Base-by-base conservation (phyloP, 352 stramenopile genomes). In the Phytopythium ostracodes region DNA sequence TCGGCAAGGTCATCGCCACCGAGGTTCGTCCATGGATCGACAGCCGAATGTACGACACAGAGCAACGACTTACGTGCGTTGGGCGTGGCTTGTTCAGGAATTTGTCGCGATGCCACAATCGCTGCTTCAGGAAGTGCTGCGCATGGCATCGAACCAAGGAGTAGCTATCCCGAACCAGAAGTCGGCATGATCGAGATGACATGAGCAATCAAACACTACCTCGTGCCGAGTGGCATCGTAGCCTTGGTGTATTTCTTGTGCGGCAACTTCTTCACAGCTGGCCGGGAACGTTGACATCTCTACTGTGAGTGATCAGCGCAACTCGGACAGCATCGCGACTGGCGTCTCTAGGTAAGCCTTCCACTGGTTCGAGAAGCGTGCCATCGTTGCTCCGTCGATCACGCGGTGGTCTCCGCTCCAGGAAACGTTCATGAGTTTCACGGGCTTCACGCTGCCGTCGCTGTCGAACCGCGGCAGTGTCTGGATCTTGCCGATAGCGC, bases 351-450 rank as follows among this genome's bases (percentile, higher is more conserved):
- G 72, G 75, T 96, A 98, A 31, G 55, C 69, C 75, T 99, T 99
- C 92, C 92, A 98, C 67, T 89, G 72, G 73, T 98, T 99, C 29
- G 93, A 98, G 76, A 99, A 99, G 33, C 94, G 80, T 25, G 97
- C 97, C 84, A 99, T 98, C 14, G 96, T 99, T 8, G 96, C 97
- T 51, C 97, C 97, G 70, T 99, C 97, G 54, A 99, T 92, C 47
- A 99, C 94, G 44, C 97, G 88, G 80, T 99, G 97, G 73, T 99
- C 97, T 15, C 93, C 97, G 43, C 91, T 97, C 97, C 96, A 99
- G 42, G 91, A 98, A 15, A 99, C 92, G 63, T 97, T 93, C 91
- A 99, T 98, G 50, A 99, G 65, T 44, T 91, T 85, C 40, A 89
- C 72, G 15, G 93, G 81, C 51, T 93, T 71, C 12, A 99, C 86